Evolutionary conservation across 257 asterid species (phyloP).

Genomic region (Orobanche coerulescens): DNA sequence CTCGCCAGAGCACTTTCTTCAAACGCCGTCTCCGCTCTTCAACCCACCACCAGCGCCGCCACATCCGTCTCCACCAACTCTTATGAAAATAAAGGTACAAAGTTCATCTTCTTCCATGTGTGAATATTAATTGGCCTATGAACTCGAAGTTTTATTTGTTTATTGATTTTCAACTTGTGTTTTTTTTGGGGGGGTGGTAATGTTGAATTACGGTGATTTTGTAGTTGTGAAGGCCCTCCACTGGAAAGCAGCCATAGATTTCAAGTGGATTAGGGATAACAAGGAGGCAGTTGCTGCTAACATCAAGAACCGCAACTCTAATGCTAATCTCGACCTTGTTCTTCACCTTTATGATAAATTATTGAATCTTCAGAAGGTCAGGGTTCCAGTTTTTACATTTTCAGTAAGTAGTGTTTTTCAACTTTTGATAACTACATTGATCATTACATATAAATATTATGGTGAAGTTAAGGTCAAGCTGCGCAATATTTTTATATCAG

Average conservation of each 20-base stretch:
- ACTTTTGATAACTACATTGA: too few species aligned
- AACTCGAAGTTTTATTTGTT: neutral
- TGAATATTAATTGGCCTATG: neutral
- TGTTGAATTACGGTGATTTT: slow-evolving; percentile 20
- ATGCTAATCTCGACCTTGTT: slow-evolving; percentile 64
- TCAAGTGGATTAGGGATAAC: slow-evolving; percentile 89
- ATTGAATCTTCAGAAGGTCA: slow-evolving; percentile 73
- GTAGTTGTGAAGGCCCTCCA: slow-evolving; percentile 60
- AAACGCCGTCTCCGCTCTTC: slow-evolving; percentile 33
- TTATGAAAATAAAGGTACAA: slow-evolving; percentile 38
- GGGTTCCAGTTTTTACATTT: slow-evolving; percentile 26
- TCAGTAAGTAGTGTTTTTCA: neutral
- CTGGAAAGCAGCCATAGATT: slow-evolving; percentile 92
- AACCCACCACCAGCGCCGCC: slow-evolving; percentile 21
- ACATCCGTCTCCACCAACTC: neutral
- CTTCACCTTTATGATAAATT: slow-evolving; percentile 62
- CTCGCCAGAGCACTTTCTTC: slow-evolving; percentile 44
- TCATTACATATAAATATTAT: too few species aligned
- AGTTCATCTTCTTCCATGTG: neutral
- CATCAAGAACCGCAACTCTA: slow-evolving; percentile 59
- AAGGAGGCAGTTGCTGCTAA: slow-evolving; percentile 70
- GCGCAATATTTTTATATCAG: neutral
- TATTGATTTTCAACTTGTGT: neutral
- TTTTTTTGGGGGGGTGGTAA: neutral
- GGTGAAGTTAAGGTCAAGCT: too few species aligned